phyloP scores from a whole-genome alignment of 2,329 filamentous ascomycete species.

The Calcarisporium arbuscula region DNA sequence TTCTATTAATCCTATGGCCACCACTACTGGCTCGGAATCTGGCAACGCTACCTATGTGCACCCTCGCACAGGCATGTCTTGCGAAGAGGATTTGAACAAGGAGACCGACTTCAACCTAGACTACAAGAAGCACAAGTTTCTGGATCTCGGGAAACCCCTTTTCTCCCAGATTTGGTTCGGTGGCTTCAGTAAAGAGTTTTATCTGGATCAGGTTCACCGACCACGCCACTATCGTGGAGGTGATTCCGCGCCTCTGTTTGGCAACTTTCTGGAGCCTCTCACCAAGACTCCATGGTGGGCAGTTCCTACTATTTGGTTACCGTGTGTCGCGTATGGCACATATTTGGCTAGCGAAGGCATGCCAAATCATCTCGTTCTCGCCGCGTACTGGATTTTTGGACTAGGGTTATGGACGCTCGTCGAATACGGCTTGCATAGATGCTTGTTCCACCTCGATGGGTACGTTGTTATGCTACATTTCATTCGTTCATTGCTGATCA shows the following conservation, averaged over 20 bases:
- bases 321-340: constrained; percentile 68
- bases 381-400: constrained; percentile 62
- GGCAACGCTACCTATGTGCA: constrained; percentile 29
- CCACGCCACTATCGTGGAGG: constrained; percentile 95
- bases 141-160: constrained; percentile 80
- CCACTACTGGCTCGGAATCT: constrained; percentile 18
- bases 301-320: constrained; percentile 78
- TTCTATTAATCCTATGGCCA: constrained; percentile 19
- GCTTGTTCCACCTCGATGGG: constrained; percentile 89
- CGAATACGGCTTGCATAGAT: constrained; percentile 84
- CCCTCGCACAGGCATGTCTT: constrained; percentile 79
- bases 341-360: constrained; percentile 59
- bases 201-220: constrained; percentile 91
- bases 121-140: constrained; percentile 87
- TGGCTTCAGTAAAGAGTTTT: constrained; percentile 91
- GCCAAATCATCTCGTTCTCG: constrained; percentile 37
- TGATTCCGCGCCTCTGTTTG: constrained; percentile 86
- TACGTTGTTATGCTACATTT: constrained; percentile 40
- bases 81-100: constrained; percentile 75
- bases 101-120: constrained; percentile 74
- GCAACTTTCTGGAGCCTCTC: constrained; percentile 97
- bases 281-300: constrained; percentile 94
- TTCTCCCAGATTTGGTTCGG: constrained; percentile 83
- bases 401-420: constrained; percentile 80
- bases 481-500: constrained; percentile 22